These are phyloP conservation scores for Serendipita sp. DNA, from an alignment of 768 basidiomycete genomes.

Conservation along the genomic window DNA sequence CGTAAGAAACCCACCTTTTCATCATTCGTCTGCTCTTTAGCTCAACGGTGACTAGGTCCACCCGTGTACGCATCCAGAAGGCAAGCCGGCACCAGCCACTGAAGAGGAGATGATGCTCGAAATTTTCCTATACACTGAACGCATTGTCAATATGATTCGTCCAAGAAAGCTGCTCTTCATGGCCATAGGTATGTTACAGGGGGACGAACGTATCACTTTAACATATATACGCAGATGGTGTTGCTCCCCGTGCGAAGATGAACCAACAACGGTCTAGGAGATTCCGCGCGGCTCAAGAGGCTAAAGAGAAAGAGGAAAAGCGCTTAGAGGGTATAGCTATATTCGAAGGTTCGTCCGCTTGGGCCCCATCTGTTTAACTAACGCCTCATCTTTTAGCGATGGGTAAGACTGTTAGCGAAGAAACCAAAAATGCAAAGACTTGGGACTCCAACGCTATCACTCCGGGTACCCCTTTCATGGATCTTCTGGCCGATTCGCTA, in stretches of 20 bases:
- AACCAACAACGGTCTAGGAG: slow-evolving; percentile 97
- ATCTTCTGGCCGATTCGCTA: slow-evolving; percentile 68
- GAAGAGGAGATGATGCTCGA: slow-evolving; percentile 99
- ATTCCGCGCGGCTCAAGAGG: slow-evolving; percentile 89
- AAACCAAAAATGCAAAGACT: slow-evolving; percentile 64
- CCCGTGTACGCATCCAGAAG: slow-evolving; percentile 98
- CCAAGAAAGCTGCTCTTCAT: slow-evolving; percentile 93
- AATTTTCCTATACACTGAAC: slow-evolving; percentile 90
- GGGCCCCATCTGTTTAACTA: neutral
- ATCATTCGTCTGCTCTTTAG: neutral
- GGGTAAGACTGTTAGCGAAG: slow-evolving; percentile 66
- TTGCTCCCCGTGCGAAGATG: slow-evolving; percentile 98
- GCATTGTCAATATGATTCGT: slow-evolving; percentile 92
- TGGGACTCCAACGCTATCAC: slow-evolving; percentile 99
- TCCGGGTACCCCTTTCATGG: slow-evolving; percentile 98
- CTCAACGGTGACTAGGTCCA: slow-evolving; percentile 46
- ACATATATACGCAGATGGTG: slow-evolving; percentile 49
- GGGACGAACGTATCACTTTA: slow-evolving; percentile 15
- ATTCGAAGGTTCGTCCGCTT: slow-evolving; percentile 53
- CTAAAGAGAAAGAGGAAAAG: slow-evolving; percentile 83
- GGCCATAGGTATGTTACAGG: slow-evolving; percentile 61
- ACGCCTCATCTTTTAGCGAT: slow-evolving; percentile 39
- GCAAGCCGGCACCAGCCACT: slow-evolving; percentile 93
- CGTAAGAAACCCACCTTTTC: slow-evolving; percentile 29
- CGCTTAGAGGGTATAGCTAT: slow-evolving; percentile 63